phyloP scores from a whole-genome alignment of 495 filamentous ascomycete species.

The Podospora pseudocomata region DNA sequence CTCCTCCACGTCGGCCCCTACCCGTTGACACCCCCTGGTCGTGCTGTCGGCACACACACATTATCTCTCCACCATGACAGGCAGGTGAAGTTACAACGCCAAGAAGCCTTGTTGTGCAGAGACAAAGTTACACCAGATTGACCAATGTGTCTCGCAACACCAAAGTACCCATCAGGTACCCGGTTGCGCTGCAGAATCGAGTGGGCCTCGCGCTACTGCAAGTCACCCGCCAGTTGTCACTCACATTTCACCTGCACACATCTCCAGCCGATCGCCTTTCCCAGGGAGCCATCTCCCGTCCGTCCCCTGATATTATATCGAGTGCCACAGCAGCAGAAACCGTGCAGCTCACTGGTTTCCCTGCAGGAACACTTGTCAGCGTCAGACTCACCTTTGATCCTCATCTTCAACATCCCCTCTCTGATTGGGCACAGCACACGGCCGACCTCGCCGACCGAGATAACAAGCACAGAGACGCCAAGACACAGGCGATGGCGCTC shows the following conservation, averaged over 20 bases:
- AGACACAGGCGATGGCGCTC: background rate
- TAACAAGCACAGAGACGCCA: background rate
- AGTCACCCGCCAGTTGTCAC: slow-evolving; percentile 2
- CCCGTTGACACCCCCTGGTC: too few relatives aligned
- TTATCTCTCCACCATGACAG: background rate
- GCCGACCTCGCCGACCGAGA: background rate
- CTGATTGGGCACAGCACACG: slow-evolving; percentile 2
- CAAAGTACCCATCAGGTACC: slow-evolving; percentile 5
- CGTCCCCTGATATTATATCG: background rate
- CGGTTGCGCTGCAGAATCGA: background rate
- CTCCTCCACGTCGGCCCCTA: background rate
- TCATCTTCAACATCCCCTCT: slow-evolving; percentile 1
- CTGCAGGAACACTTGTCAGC: background rate
- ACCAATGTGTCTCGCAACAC: slow-evolving; percentile 5
- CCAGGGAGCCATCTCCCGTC: background rate
- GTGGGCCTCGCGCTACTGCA: slow-evolving; percentile 7
- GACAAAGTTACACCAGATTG: slow-evolving; percentile 10
- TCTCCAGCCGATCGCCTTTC: slow-evolving; percentile 2
- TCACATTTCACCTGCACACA: background rate
- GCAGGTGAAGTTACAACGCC: background rate
- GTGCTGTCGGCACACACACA: background rate
- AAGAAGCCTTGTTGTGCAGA: background rate
- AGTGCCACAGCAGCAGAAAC: slow-evolving; percentile 5
- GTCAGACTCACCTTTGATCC: background rate
- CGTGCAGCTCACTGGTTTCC: slow-evolving; percentile 10